Conservation (phyloP, 371 early-diverging fungal species). For the Actinomucor elegans region DNA sequence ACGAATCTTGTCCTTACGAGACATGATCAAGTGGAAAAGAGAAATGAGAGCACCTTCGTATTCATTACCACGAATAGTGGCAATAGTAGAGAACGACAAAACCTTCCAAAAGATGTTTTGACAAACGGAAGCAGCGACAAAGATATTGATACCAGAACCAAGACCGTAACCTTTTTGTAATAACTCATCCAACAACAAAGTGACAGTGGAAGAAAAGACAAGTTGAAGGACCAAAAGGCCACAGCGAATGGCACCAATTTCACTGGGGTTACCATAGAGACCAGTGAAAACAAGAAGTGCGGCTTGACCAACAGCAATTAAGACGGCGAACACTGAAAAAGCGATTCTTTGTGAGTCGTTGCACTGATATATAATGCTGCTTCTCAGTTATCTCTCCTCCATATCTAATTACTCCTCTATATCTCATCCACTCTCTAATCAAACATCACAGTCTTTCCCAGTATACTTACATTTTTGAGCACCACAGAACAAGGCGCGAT, state of each 20-base stretch:
- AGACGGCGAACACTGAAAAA: constrained; percentile 75
- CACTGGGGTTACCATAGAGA: constrained; percentile 95
- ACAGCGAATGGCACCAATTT: constrained; percentile 94
- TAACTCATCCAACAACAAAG: constrained; percentile 98
- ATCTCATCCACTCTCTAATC: background rate
- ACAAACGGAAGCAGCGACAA: constrained; percentile 99
- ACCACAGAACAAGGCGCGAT: constrained; percentile 96
- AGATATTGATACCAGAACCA: constrained; percentile 99
- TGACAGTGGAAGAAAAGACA: constrained; percentile 95
- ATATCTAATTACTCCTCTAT: background rate
- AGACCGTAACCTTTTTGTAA: constrained; percentile 99
- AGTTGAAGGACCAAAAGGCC: constrained; percentile 95
- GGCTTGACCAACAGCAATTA: constrained; percentile 97
- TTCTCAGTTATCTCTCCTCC: background rate
- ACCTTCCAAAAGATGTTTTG: constrained; percentile 99
- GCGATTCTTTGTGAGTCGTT: background rate
- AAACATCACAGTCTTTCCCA: background rate
- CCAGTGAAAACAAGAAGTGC: constrained; percentile 98
- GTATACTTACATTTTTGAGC: constrained; percentile 93
- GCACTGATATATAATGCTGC: background rate
- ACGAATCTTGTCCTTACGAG: constrained; percentile 96
- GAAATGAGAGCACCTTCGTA: constrained; percentile 99
- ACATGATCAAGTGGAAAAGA: constrained; percentile 93
- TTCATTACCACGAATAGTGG: constrained; percentile 98
- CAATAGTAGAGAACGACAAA: constrained; percentile 95